Evolutionary conservation across 305 asterid genomes (phyloP), one percentile per base, ranked within the genome.

Genomic region (Fraxinus paxiana): DNA sequence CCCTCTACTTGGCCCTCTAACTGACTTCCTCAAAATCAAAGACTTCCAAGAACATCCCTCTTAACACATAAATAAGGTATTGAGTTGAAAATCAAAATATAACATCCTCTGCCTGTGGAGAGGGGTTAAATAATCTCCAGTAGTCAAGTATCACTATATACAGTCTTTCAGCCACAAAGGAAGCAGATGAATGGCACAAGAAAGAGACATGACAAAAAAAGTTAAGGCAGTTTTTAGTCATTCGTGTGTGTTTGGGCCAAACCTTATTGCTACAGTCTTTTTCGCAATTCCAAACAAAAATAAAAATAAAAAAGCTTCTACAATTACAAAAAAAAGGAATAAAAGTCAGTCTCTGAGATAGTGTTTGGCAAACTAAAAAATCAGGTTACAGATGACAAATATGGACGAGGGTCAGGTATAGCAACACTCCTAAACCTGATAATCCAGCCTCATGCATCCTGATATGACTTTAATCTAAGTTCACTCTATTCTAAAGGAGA

Each of bases 1-100:
- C 88, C 84, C 37, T 67, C 20, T 67, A 67, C 18, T 67, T 13
- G 73, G 73, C 73, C 87, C 84, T 82, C 86, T 83, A 82, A 83
- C 67, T 83, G 89, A 85, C 89, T 84, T 86, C 88, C 89, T 88
- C 82, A 83, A 78, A 48, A 82, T 83, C 90, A 84, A 83, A 88
- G 75, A 81, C 88, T 82, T 85, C 80, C 83, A 80, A 81, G 78
- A 77, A 87, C 73, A 83, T 80, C 86, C 61, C 81, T 82, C 83
- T 81, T 38, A 85, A 73, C 43, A 83, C 79, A 86, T 78, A 80
- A 81, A 81, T 81, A 82, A 74, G 56, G 73, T 74, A 84, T 73
- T 80, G 83, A 79, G 67, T 82, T 72, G 81, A 75, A 65, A 87
- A 83, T 59, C 87, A 83, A 81, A 83, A 85, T 73, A 77, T 61